phyloP scores from a whole-genome alignment of 108 stramenopile genomes.

The Nitzschia putrida region DNA sequence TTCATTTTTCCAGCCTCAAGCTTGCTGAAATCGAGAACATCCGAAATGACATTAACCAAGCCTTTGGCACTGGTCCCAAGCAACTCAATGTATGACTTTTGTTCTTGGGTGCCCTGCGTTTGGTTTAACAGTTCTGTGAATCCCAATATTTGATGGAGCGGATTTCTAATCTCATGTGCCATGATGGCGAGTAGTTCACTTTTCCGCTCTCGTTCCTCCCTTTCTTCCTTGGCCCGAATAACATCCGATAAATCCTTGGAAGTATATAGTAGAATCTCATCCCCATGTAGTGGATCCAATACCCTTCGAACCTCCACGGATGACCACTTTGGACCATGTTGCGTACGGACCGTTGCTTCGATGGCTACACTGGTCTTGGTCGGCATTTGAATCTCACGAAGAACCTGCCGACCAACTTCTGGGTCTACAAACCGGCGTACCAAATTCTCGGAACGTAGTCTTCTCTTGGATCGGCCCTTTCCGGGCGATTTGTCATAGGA shows the following conservation, averaged over 20 bases:
- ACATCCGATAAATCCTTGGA: conserved; percentile 34
- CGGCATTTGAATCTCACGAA: conserved; percentile 7
- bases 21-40: conserved; percentile 54
- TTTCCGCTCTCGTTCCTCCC: conserved; percentile 17
- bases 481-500: too few species aligned
- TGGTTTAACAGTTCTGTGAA: conserved; percentile 51
- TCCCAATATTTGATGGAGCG: conserved; percentile 68
- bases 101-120: conserved; percentile 35
- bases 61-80: conserved; percentile 28
- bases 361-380: conserved; percentile 4
- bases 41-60: conserved; percentile 51
- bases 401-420: background rate
- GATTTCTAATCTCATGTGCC: conserved; percentile 61
- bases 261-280: conserved; percentile 21
- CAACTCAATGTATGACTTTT: conserved; percentile 35
- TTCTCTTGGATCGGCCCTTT: background rate
- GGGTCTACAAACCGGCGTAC: conserved; percentile 30
- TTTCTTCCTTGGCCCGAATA: conserved; percentile 13
- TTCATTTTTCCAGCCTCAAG: conserved; percentile 59
- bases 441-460: conserved; percentile 6
- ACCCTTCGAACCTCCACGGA: conserved; percentile 25
- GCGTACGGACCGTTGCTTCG: conserved; percentile 28
- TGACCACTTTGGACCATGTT: conserved; percentile 30
- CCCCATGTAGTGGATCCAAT: conserved; percentile 25
- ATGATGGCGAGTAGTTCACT: conserved; percentile 46